These are phyloP conservation scores for Colletotrichum cereale DNA, from an alignment of 2,329 filamentous ascomycete genomes.

Conservation along the genomic window DNA sequence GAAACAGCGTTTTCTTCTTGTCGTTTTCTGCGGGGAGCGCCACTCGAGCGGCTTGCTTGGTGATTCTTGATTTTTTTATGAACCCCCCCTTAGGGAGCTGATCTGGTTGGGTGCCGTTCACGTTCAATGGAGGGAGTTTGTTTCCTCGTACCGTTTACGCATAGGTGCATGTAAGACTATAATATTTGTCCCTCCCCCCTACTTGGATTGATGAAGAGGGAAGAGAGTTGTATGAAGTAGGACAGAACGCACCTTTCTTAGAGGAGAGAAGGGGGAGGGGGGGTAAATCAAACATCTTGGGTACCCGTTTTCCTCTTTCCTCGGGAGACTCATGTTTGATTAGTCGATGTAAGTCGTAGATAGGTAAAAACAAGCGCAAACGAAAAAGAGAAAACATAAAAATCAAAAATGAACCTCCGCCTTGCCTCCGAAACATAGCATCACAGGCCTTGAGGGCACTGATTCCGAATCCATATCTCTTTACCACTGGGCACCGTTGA, in stretches of 20 bases:
- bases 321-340: not conserved
- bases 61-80: not conserved
- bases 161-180: slow-evolving; percentile 26
- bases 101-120: slow-evolving; percentile 20
- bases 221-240: not conserved
- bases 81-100: not conserved
- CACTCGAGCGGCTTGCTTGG: slow-evolving; percentile 8
- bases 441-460: not conserved
- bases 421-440: not conserved
- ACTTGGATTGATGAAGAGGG: not conserved
- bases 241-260: not conserved
- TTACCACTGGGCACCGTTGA: slow-evolving; percentile 63
- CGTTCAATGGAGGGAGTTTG: slow-evolving; percentile 19
- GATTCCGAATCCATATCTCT: not conserved
- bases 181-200: slow-evolving; percentile 1
- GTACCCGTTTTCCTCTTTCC: not conserved
- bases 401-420: not conserved
- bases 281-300: not conserved
- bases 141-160: slow-evolving; percentile 14
- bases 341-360: not conserved
- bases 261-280: not conserved
- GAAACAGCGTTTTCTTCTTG: slow-evolving; percentile 1
- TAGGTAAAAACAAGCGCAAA: not conserved
- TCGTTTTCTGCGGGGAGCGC: not conserved
- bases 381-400: not conserved